Conservation (phyloP, 306 rosid genomes). For the Rosa chinensis region DNA sequence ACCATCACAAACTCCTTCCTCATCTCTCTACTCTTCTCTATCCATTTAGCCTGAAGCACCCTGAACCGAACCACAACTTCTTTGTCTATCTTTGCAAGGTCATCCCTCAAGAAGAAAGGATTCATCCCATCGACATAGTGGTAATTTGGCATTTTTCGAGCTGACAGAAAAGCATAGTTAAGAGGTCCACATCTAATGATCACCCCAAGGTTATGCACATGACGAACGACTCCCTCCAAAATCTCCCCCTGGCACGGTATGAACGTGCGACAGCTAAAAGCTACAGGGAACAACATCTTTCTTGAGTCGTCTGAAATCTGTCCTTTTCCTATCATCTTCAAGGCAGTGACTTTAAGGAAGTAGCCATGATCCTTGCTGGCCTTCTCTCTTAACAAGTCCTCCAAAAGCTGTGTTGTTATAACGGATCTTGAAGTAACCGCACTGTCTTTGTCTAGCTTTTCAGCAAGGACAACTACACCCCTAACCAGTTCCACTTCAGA, state of each 20-base stretch:
- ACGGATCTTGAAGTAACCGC: conserved; percentile 18
- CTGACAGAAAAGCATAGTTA: conserved; percentile 34
- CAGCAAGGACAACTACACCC: conserved; percentile 27
- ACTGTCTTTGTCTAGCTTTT: conserved; percentile 23
- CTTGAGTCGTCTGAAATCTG: conserved; percentile 14
- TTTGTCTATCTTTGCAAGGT: conserved; percentile 33
- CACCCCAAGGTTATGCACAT: conserved; percentile 28
- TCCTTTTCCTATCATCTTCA: conserved; percentile 36
- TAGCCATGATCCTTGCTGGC: conserved; percentile 40
- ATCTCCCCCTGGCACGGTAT: conserved; percentile 40
- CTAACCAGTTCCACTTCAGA: conserved; percentile 38
- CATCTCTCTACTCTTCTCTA: conserved; percentile 27
- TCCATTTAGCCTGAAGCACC: conserved; percentile 44
- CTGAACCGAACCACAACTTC: conserved; percentile 35
- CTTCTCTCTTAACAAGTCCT: conserved; percentile 38
- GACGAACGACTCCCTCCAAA: conserved; percentile 42
- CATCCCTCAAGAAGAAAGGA: conserved; percentile 30
- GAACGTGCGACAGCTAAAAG: conserved; percentile 44
- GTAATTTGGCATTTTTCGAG: conserved; percentile 43
- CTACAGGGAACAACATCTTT: conserved; percentile 32
- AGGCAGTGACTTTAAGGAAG: conserved; percentile 44
- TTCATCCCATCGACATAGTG: conserved; percentile 20
- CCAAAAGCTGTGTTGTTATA: conserved; percentile 32
- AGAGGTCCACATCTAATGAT: conserved; percentile 51
- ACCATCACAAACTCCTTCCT: conserved; percentile 41